Evolutionary conservation across 495 filamentous ascomycete genomes (phyloP), one percentile per base, ranked within the genome.

Genomic region (Hypoxylon lenormandii): DNA sequence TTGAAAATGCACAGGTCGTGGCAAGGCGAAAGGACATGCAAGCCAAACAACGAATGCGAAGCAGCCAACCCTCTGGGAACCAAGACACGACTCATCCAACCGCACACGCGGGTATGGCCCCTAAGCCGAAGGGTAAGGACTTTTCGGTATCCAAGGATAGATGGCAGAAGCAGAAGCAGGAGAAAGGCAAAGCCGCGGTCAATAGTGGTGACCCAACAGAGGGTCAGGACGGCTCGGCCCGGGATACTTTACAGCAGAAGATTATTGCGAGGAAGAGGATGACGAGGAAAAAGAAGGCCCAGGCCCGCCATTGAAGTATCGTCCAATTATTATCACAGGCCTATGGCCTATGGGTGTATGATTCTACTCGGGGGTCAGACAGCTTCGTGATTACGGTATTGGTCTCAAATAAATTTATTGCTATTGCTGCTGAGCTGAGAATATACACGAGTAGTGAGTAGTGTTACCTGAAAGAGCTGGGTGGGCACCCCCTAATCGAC

Each of bases 1-100:
- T 99, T 75, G 95, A 99, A 78, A 99, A 99, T 70, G 93, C 92
- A 5, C 92, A 97, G 72, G 95, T 99, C 4, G 91, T 99, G 36
- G 82, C 85, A 60, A 83, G 95, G 58, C 81, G 95, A 21, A 87
- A 84, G 65, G 91, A 94, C 64, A 82, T 83, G 19, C 90, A 96
- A 74, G 82, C 81, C 50, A 93, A 87, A 76, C 68, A 71, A 40
- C 64, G 42, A 16, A 45, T 47, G 50, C 59, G 43, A 53, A 33
- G 53, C 15, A 19, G 36, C 37, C 51, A 60, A 38, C 33, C 42
- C 36, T 23, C 48, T 7, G 11, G 50, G 11, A 40, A 18, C 8
- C 36, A 49, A n/a, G 37, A 13, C 10, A 28, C 28, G 19, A n/a
- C 50, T 5, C 5, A 19, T 3, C 21, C 43, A 10, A 16, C 7